These are phyloP conservation scores for Syzygium aromaticum DNA, from an alignment of 345 rosid species.

Conservation along the genomic window DNA sequence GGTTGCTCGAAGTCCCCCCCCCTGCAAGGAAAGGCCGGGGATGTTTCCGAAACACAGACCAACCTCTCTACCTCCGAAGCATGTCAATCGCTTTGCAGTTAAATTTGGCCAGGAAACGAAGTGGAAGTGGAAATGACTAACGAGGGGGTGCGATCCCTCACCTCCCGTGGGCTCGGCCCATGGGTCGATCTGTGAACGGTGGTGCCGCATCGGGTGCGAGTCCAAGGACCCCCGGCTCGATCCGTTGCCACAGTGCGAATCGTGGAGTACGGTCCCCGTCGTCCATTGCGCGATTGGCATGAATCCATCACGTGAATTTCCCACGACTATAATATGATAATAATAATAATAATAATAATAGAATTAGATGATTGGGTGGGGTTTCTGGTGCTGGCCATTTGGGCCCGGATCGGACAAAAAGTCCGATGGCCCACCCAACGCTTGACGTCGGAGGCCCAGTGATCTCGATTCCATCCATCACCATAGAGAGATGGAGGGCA, in stretches of 20 bases:
- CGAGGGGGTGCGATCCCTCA: background rate
- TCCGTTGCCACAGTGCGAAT: background rate
- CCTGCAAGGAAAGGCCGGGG: background rate
- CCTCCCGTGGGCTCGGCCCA: background rate
- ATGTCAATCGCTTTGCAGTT: background rate
- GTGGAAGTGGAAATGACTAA: background rate
- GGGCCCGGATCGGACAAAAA: background rate
- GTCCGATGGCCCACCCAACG: background rate
- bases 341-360: no score
- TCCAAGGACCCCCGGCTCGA: background rate
- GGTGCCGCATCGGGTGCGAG: background rate
- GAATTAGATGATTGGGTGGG: background rate
- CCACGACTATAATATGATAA: no score
- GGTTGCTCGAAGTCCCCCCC: background rate
- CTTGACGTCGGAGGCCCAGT: background rate
- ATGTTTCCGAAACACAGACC: background rate
- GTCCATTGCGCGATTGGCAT: no score
- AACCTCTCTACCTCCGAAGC: background rate
- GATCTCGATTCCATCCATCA: background rate
- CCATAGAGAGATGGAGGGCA: background rate
- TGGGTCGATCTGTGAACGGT: rapidly evolving
- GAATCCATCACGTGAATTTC: background rate
- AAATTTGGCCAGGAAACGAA: background rate
- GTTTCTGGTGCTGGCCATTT: background rate
- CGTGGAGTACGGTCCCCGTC: background rate